Base-by-base conservation (phyloP, 306 rosid species). In the Psophocarpus tetragonolobus region DNA sequence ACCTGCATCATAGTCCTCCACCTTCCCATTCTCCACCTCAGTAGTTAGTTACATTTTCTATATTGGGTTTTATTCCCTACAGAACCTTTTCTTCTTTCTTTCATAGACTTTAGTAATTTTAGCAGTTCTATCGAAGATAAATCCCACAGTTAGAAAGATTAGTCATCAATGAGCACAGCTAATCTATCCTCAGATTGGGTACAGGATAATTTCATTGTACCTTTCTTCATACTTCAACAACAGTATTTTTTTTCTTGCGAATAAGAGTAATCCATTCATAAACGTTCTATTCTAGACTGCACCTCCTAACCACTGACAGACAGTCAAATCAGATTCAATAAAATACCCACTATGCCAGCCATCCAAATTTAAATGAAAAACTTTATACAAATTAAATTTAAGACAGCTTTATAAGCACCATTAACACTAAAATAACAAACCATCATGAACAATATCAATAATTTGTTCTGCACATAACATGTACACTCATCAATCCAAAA, bases 401-500 rank as follows among this genome's bases (percentile, higher is more conserved):
- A 62, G 63, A 29, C 20, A 50, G 27, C 41, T 18, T 64, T 54
- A 32, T 15, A 56, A 20, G 70, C 42, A 42, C 45, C 67, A 74
- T 33, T 10, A 30, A 50, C 53, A 24, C 47, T 57, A 30, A 44
- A 72, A 62, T 27, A 69, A 54, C 36, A 74, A 54, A 66, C 35
- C 48, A 56, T 61, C 69, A 74, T 53, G 39, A 64, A 76, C 66
- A 80, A 60, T 33, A 78, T 36, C 42, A 12, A 66, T 24, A 24
- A 61, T 35, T 61, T 45, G 33, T 62, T 42, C 20, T 20, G 8
- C 60, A 69, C 44, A 32, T 33, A 56, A 73, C 57, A 74, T 54
- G 76, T 72, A 80, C 63, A 56, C 64, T 78, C 69, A 73, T 62
- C 50, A 29, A 62, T 41, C 48, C 42, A 67, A 57, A 63, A 78